These are phyloP conservation scores for Agrostemma githago DNA, from an alignment of 148 eudicot genomes.

Conservation along the genomic window DNA sequence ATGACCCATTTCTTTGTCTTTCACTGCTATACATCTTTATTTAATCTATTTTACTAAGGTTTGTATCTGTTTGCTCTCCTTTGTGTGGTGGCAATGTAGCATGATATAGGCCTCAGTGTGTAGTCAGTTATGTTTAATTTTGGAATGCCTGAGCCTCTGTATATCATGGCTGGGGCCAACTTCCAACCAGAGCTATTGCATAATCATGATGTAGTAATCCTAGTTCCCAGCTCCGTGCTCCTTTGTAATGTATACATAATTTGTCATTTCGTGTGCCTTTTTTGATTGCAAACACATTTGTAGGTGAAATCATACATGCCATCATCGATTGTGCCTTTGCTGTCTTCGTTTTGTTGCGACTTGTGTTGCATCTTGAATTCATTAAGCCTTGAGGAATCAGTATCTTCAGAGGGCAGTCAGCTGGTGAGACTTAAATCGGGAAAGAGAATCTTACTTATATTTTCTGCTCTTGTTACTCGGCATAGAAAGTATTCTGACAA, in stretches of 20 bases:
- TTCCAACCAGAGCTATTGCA: not conserved
- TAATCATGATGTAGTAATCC: not conserved
- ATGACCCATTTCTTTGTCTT: not conserved
- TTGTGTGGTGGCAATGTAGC: not conserved
- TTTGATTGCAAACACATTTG: constrained; percentile 26
- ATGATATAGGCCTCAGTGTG: not conserved
- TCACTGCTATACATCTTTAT: not conserved
- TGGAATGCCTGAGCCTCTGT: not conserved
- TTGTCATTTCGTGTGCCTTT: constrained; percentile 9
- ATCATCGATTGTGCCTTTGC: constrained; percentile 45
- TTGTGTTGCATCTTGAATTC: constrained; percentile 45
- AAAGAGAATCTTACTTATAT: constrained; percentile 64
- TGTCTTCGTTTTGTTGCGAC: constrained; percentile 52
- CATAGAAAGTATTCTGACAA: constrained; percentile 70
- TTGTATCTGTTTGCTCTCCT: not conserved
- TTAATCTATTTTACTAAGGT: not conserved
- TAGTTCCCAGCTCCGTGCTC: not conserved
- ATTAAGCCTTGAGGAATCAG: constrained; percentile 38
- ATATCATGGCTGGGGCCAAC: not conserved
- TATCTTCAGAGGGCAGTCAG: constrained; percentile 35
- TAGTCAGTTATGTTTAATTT: not conserved
- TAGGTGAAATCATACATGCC: constrained; percentile 86
- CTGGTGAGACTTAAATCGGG: constrained; percentile 58
- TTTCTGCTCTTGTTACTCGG: constrained; percentile 61
- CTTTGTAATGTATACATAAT: not conserved